Evolutionary conservation across 2,329 filamentous ascomycete genomes (phyloP).

Genomic region (Leptosphaerulina australis): DNA sequence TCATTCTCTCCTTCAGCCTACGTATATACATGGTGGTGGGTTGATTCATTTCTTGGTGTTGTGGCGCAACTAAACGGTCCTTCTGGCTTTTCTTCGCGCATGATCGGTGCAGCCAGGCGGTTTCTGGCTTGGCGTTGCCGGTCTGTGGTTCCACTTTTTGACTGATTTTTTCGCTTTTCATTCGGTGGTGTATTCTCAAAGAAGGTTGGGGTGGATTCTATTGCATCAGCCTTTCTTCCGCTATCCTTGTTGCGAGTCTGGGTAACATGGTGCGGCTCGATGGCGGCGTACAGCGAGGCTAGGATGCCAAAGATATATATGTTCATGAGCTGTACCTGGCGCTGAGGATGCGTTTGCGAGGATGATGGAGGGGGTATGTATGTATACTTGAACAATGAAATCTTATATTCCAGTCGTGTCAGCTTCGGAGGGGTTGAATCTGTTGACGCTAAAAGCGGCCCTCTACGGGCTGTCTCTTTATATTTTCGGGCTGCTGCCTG

Average conservation of each 20-base stretch:
- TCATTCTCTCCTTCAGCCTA: conserved; percentile 29
- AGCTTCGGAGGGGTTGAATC: neutral
- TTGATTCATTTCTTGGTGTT: conserved; percentile 31
- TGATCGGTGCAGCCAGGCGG: conserved; percentile 12
- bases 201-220: conserved; percentile 2
- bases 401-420: neutral
- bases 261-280: conserved; percentile 14
- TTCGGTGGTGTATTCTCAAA: conserved; percentile 18
- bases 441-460: neutral
- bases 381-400: conserved; percentile 18
- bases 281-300: conserved; percentile 12
- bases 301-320: conserved; percentile 7
- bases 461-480: too few relatives aligned
- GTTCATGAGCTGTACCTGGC: conserved; percentile 9
- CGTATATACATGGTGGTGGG: conserved; percentile 34
- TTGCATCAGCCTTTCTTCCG: conserved; percentile 15
- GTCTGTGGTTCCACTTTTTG: conserved; percentile 4
- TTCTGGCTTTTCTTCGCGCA: conserved; percentile 11
- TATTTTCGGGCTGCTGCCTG: too few relatives aligned
- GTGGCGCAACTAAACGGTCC: conserved; percentile 18
- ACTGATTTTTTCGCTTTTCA: conserved; percentile 7
- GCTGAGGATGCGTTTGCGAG: conserved; percentile 7
- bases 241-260: conserved; percentile 16
- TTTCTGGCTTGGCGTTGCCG: conserved; percentile 16
- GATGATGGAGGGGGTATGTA: conserved; percentile 2